Evolutionary conservation across 2,329 filamentous ascomycete species (phyloP).

Genomic region (Scolecobasidium constrictum): DNA sequence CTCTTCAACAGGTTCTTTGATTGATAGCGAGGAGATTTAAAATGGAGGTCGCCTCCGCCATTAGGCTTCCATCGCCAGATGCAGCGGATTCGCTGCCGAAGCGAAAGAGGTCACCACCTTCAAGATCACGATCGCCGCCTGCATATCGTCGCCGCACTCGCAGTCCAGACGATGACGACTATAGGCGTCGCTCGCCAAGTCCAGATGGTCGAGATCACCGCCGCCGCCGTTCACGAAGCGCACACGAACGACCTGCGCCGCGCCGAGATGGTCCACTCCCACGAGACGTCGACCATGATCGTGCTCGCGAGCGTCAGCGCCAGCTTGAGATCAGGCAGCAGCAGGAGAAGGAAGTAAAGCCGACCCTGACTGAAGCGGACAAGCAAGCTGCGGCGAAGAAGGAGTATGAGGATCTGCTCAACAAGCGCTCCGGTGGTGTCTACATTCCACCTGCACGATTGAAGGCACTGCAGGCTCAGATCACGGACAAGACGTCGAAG

Average conservation of each 20-base stretch:
- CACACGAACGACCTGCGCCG: slow-evolving; percentile 15
- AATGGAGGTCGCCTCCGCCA: slow-evolving; percentile 9
- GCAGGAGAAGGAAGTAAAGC: slow-evolving; percentile 29
- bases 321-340: slow-evolving; percentile 33
- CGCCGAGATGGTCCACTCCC: slow-evolving; percentile 25
- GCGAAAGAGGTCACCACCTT: slow-evolving; percentile 22
- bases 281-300: slow-evolving; percentile 37
- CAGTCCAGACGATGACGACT: slow-evolving; percentile 8
- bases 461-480: slow-evolving; percentile 86
- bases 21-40: too few relatives aligned
- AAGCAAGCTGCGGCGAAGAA: slow-evolving; percentile 83
- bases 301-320: slow-evolving; percentile 41
- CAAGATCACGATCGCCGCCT: slow-evolving; percentile 12
- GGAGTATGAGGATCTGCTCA: slow-evolving; percentile 86
- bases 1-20: too few relatives aligned
- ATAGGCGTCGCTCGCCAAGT: slow-evolving; percentile 12
- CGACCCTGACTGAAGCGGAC: slow-evolving; percentile 55
- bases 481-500: slow-evolving; percentile 91
- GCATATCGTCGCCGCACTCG: slow-evolving; percentile 12
- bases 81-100: slow-evolving; percentile 4
- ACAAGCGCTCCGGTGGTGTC: slow-evolving; percentile 86
- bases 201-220: slow-evolving; percentile 20
- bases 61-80: slow-evolving; percentile 10
- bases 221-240: slow-evolving; percentile 19
- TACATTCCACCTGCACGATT: slow-evolving; percentile 91